Evolutionary conservation across 2,329 filamentous ascomycete species (phyloP).

Genomic region (Camptophora hylomeconis): DNA sequence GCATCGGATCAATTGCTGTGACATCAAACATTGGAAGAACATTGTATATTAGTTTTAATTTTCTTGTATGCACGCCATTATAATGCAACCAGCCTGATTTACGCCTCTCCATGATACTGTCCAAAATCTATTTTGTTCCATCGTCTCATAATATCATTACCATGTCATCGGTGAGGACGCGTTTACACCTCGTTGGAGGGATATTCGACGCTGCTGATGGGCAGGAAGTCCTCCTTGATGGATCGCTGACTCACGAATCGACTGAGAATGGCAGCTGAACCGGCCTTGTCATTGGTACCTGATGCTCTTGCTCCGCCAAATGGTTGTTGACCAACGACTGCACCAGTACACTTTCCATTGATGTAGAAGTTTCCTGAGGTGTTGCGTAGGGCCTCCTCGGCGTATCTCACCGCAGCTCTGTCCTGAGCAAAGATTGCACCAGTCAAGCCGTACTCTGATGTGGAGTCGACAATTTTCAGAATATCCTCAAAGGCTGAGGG

Average conservation of each 20-base stretch:
- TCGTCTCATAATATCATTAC: no score
- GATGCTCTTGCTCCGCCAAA: slow-evolving; percentile 43
- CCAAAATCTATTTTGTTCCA: no score
- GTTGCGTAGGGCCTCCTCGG: slow-evolving; percentile 59
- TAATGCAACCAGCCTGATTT: no score
- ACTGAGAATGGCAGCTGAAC: slow-evolving; percentile 37
- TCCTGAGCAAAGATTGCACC: slow-evolving; percentile 64
- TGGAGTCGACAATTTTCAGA: slow-evolving; percentile 53
- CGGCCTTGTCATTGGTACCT: slow-evolving; percentile 47
- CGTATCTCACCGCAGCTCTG: slow-evolving; percentile 50
- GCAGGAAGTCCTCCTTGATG: slow-evolving; percentile 44
- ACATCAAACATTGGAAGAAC: no score
- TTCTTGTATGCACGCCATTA: no score
- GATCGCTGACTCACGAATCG: slow-evolving; percentile 43
- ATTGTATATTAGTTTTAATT: no score
- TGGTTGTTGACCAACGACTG: slow-evolving; percentile 37
- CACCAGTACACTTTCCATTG: slow-evolving; percentile 60
- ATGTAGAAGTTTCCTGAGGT: slow-evolving; percentile 75
- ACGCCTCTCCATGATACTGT: no score
- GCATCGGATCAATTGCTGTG: no score
- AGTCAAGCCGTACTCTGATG: slow-evolving; percentile 66
- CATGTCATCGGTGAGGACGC: background rate
- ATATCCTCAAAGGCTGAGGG: slow-evolving; percentile 39
- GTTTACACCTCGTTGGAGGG: slow-evolving; percentile 36
- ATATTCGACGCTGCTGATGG: slow-evolving; percentile 35